Conservation (phyloP, 1,284 basidiomycete genomes). For the Irpex lacteus region DNA sequence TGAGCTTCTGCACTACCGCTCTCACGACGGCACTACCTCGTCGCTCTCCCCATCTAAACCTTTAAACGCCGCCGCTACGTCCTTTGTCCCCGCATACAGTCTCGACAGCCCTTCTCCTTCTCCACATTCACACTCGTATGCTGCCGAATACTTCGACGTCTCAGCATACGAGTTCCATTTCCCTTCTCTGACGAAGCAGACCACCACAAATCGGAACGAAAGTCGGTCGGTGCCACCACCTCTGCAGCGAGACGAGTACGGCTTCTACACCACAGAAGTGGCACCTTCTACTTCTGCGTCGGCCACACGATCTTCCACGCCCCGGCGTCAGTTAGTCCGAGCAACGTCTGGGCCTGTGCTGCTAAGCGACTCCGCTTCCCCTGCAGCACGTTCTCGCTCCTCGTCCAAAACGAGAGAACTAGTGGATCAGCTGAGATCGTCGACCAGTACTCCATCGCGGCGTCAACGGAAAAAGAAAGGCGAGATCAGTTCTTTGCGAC, state of each 20-base stretch:
- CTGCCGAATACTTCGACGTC: constrained; percentile 14
- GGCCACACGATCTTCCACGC: constrained; percentile 22
- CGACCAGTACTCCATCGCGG: constrained; percentile 9
- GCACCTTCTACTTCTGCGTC: constrained; percentile 11
- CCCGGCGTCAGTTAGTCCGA: constrained; percentile 24
- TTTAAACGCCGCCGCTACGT: constrained; percentile 28
- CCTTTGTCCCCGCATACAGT: constrained; percentile 27
- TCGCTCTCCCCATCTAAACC: constrained; percentile 29
- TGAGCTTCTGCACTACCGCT: constrained; percentile 21
- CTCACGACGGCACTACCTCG: constrained; percentile 15
- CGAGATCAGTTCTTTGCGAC: constrained; percentile 5
- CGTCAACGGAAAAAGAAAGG: constrained; percentile 18
- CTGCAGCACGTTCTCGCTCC: constrained; percentile 19
- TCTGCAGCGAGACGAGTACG: constrained; percentile 30
- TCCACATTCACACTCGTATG: too few species aligned
- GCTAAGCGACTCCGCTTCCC: constrained; percentile 8
- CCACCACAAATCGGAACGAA: constrained; percentile 20
- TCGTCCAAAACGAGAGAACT: constrained; percentile 30
- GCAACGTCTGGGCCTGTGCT: constrained; percentile 20
- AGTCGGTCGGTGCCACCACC: constrained; percentile 28
- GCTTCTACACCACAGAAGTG: constrained; percentile 27
- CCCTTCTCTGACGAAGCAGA: constrained; percentile 24
- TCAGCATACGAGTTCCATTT: constrained; percentile 30
- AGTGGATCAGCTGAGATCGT: constrained; percentile 29
- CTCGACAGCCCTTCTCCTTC: constrained; percentile 15